Evolutionary conservation across 176 grass and related monocot genomes (phyloP).

Genomic region (Juncus inflexus): DNA sequence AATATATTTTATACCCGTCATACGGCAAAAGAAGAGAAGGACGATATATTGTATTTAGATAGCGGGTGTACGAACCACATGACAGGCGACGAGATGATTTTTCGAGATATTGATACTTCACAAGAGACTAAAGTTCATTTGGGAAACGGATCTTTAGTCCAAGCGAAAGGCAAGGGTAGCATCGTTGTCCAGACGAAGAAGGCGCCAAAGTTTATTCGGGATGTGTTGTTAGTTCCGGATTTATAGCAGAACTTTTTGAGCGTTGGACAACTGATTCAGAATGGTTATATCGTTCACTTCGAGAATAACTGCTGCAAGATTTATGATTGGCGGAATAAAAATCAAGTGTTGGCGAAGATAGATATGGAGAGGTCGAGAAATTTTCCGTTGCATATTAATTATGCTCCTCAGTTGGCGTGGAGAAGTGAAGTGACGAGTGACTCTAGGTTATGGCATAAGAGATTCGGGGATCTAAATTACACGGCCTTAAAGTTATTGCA

Average conservation of each 20-base stretch:
- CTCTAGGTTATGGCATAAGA: conserved; percentile 1
- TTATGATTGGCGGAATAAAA: conserved; percentile 8
- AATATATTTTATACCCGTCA: too few relatives aligned
- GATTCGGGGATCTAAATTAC: conserved; percentile 6
- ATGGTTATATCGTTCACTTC: conserved; percentile 13
- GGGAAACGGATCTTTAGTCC: background rate
- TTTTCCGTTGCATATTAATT: background rate
- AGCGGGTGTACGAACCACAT: too few relatives aligned
- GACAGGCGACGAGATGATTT: too few relatives aligned
- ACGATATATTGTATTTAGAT: too few relatives aligned
- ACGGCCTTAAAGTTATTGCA: conserved; percentile 11
- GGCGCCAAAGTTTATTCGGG: background rate
- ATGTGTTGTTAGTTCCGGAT: conserved; percentile 6
- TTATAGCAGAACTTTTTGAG: background rate
- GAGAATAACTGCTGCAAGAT: background rate
- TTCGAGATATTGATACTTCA: conserved; percentile 1
- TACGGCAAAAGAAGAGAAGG: too few relatives aligned
- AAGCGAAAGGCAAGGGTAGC: background rate
- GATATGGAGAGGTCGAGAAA: conserved; percentile 6
- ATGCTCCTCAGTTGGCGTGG: background rate
- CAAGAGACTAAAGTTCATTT: background rate
- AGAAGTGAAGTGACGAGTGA: conserved; percentile 4
- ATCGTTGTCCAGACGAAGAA: background rate
- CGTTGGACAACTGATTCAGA: background rate
- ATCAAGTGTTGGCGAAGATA: conserved; percentile 7